Evolutionary conservation across 257 asterid genomes (phyloP), one percentile per base, ranked within the genome.

Genomic region (Jaltomata sinuosa): DNA sequence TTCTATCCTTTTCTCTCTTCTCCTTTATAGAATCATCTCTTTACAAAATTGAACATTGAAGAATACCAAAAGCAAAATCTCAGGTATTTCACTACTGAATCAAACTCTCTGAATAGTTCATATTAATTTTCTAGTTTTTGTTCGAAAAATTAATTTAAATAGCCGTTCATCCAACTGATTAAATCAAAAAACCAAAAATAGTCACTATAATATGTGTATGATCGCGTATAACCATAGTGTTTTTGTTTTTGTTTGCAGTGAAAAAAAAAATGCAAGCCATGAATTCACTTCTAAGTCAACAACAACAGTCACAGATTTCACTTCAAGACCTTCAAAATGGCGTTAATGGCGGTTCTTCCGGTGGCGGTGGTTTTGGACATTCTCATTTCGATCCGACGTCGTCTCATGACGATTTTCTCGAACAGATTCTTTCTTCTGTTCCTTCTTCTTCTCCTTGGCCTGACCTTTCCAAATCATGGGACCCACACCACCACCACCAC

Each of bases 391-490:
- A 95, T 90, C 92, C 91, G 19, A 67, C 87, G 27, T 87, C 93
- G 65, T 85, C 96, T 31, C 92, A 91, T 53, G 97, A 92, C 45
- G 98, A 92, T 57, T 95, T 95, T 42, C 95, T 93, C 25, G 95
- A 95, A 36, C 98, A 95, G 83, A 91, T 95, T 89, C 91, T 93
- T 27, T 93, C 97, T 31, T 90, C 95, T 19, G 89, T 91, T 22
- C 95, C 97, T 22, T 76, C 93, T 11, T 86, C 94, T 1, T 87
- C 84, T 77, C 85, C 83, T 69, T 76, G 83, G 86, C 83, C 83
- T 27, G 84, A 82, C 79, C 62, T 82, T 45, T 82, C 84, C 22
- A 62, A 62, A 82, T 49, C 64, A 6, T 83, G 85, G 85, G 67
- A 83, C 27, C 83, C 83, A 29, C 84, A 76, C 7, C 83, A 45